These are phyloP conservation scores for Penicillium sp. DNA, from an alignment of 2,329 filamentous ascomycete species.

Conservation along the genomic window DNA sequence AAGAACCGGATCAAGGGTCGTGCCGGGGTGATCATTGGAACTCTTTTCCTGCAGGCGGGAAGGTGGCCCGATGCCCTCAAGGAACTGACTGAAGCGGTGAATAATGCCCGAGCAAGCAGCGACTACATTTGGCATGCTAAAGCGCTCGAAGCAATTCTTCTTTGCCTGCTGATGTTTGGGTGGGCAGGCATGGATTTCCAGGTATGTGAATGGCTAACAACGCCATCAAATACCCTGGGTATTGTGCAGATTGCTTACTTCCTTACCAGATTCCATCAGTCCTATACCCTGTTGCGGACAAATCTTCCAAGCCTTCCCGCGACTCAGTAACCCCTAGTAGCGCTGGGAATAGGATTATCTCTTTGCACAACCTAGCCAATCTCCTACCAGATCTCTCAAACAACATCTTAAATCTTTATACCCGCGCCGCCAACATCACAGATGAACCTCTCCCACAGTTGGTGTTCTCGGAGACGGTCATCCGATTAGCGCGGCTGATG, in stretches of 20 bases:
- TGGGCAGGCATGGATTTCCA: constrained; percentile 75
- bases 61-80: constrained; percentile 81
- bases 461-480: constrained; percentile 49
- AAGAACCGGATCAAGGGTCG: constrained; percentile 74
- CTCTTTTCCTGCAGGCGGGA: constrained; percentile 78
- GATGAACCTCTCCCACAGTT: constrained; percentile 47
- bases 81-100: constrained; percentile 71
- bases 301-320: constrained; percentile 39
- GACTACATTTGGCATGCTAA: constrained; percentile 98
- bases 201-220: constrained; percentile 17
- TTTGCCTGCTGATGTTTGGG: constrained; percentile 72
- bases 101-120: constrained; percentile 65
- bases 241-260: neutral
- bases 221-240: neutral
- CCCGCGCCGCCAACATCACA: constrained; percentile 44
- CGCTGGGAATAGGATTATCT: constrained; percentile 40
- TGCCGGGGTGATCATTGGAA: constrained; percentile 69
- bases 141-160: constrained; percentile 75
- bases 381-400: constrained; percentile 50
- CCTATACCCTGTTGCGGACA: constrained; percentile 46
- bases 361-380: constrained; percentile 44
- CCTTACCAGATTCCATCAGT: constrained; percentile 44
- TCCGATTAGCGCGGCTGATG: constrained; percentile 48
- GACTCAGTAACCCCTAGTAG: constrained; percentile 35
- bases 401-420: constrained; percentile 50